Evolutionary conservation across 306 rosid genomes (phyloP).

Genomic region (Gleditsia sinensis): DNA sequence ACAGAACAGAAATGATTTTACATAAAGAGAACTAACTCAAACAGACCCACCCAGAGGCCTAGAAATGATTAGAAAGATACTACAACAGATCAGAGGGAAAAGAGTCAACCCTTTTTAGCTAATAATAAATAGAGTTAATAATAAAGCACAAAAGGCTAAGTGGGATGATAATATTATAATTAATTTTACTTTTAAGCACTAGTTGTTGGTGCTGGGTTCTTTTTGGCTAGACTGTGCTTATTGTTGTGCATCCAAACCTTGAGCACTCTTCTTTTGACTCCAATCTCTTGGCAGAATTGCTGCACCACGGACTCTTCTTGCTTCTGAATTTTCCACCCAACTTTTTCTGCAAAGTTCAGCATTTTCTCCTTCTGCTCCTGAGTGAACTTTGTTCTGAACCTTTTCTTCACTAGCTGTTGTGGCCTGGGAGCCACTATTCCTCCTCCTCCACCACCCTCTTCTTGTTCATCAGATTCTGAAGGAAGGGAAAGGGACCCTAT

Average conservation of each 20-base stretch:
- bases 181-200: too few species aligned
- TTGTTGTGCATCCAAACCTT: slow-evolving; percentile 94
- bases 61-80: too few species aligned
- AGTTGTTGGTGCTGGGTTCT: slow-evolving; percentile 10
- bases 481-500: slow-evolving; percentile 43
- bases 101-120: too few species aligned
- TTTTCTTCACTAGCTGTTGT: slow-evolving; percentile 50
- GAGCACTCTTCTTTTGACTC: slow-evolving; percentile 71
- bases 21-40: too few species aligned
- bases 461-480: slow-evolving; percentile 76
- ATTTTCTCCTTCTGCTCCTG: slow-evolving; percentile 80
- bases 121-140: background rate
- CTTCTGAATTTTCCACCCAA: slow-evolving; percentile 80
- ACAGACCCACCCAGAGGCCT: too few species aligned
- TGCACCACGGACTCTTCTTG: slow-evolving; percentile 75
- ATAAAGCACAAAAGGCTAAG: too few species aligned
- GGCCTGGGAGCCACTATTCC: slow-evolving; percentile 23
- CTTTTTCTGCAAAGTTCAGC: slow-evolving; percentile 66
- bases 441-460: slow-evolving; percentile 33
- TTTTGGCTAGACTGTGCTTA: slow-evolving; percentile 64
- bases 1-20: too few species aligned
- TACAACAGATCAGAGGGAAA: too few species aligned
- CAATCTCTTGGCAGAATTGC: slow-evolving; percentile 79
- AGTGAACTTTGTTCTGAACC: slow-evolving; percentile 76
- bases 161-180: too few species aligned